Evolutionary conservation across 116 monocot species (phyloP), one percentile per base, ranked within the genome.

Genomic region (Cymodocea nodosa): DNA sequence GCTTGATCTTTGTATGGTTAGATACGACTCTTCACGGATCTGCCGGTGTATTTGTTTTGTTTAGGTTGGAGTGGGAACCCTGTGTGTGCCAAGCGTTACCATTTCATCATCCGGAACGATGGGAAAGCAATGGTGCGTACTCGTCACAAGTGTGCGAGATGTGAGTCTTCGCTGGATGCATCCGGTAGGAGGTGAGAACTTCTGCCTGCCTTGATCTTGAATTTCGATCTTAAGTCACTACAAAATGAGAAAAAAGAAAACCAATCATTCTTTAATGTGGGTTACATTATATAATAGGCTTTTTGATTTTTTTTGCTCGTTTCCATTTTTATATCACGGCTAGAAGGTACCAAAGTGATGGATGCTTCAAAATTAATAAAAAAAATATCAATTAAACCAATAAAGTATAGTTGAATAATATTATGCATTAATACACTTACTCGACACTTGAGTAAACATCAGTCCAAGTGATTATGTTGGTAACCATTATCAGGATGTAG

Each of bases 11-110:
- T 10, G 44, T 44, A 44, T 10, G 0, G 12, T 15, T 55, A 30
- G 8, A 36, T 60, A 11, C 35, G 2, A 15, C 35, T 51, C 13
- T 14, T 52, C 13, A 13, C 51, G 48, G 64, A 12, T 44, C 44
- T 44, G 44, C 12, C 8, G 23, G 14, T 64, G 23, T 15, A 35
- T 39, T 64, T n/a, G 3, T 3, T 64, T 61, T 22, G 53, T 68
- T 63, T 59, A 94, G 94, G 94, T 48, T 94, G 94, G 94, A 94
- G 89, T 59, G 71, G 74, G 14, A 87, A 94, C 70, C 94, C 94
- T 0, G 94, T 94, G n/a, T 94, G 89, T 62, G 66, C 72, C 50
- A 84, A 87, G 71, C 84, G 94, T 1, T 89, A 86, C 71, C 94
- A 94, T 70, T 94, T 94, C 71, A 86, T 94, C 59, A 87, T 94